Evolutionary conservation across 148 eudicot species (phyloP).

Genomic region (Chenopodium formosanum): DNA sequence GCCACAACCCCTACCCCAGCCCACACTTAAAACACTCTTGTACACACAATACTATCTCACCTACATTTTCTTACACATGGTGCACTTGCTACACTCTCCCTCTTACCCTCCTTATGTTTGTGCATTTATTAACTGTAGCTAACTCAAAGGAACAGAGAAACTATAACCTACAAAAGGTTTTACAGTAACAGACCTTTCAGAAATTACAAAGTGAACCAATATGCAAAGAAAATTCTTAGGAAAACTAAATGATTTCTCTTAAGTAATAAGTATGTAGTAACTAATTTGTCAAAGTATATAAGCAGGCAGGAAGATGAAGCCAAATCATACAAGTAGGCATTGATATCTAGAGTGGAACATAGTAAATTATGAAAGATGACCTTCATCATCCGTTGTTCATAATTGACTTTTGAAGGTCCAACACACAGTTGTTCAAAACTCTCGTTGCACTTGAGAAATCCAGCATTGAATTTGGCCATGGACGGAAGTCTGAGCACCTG

Average conservation of each 20-base stretch:
- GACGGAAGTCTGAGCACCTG: conserved; percentile 93
- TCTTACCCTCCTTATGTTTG: no score
- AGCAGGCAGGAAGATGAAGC: background rate
- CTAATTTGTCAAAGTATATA: background rate
- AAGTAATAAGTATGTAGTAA: background rate
- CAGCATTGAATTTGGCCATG: conserved; percentile 95
- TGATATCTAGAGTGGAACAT: background rate
- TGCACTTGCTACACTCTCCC: no score
- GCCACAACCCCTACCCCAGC: no score
- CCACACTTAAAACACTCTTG: no score
- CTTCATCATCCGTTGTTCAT: conserved; percentile 87
- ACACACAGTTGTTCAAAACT: conserved; percentile 79
- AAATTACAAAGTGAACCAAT: background rate
- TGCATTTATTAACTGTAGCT: no score
- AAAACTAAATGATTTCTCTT: background rate
- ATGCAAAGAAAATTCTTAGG: background rate
- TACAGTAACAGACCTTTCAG: background rate
- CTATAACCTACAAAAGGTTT: background rate
- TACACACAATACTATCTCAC: no score
- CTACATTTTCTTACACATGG: no score
- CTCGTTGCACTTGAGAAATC: conserved; percentile 81
- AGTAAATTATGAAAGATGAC: conserved; percentile 29
- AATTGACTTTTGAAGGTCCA: conserved; percentile 85
- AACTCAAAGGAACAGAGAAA: no score
- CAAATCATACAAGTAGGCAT: background rate